A percentile compares a stretch with the other conserved stretches of the same genome.
These are phyloP conservation scores for Parachaetomium inaequale DNA, from an alignment of 495 filamentous ascomycete genomes.

Conservation along the genomic window DNA sequence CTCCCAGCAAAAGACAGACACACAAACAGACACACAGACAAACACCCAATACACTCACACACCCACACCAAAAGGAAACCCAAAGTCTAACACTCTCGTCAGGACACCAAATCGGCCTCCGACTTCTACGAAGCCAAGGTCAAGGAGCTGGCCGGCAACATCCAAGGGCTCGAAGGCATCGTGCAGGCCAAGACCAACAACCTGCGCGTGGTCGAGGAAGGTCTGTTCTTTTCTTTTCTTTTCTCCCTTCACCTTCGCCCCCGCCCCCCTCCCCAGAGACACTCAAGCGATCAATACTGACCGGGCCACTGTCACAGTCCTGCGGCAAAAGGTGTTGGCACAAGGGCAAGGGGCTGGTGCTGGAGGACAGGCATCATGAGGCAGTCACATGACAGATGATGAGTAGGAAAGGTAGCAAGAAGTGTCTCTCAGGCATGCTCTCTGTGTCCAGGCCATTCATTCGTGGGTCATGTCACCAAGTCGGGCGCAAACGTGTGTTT, in stretches of 20 bases:
- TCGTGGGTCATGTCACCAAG: background rate
- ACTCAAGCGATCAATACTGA: background rate
- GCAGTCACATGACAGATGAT: background rate
- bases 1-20: no score
- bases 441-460: background rate
- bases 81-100: background rate
- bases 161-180: slow-evolving; percentile 83
- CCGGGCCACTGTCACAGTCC: slow-evolving; percentile 37
- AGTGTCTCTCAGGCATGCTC: no score
- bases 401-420: background rate
- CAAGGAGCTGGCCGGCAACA: slow-evolving; percentile 69
- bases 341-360: slow-evolving; percentile 15
- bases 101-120: slow-evolving; percentile 68
- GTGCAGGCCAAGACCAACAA: slow-evolving; percentile 81
- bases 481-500: background rate
- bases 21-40: background rate
- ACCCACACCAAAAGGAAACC: no score
- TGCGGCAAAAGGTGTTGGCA: slow-evolving; percentile 56
- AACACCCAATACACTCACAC: background rate
- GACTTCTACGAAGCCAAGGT: slow-evolving; percentile 86
- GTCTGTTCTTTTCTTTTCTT: slow-evolving; percentile 42
- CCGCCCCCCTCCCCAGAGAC: background rate
- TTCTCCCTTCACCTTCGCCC: background rate
- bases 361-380: slow-evolving; percentile 20
- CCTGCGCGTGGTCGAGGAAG: slow-evolving; percentile 82